Evolutionary conservation across 2,329 filamentous ascomycete species (phyloP), one percentile per base, ranked within the genome.

Genomic region (Venturia carpophila): DNA sequence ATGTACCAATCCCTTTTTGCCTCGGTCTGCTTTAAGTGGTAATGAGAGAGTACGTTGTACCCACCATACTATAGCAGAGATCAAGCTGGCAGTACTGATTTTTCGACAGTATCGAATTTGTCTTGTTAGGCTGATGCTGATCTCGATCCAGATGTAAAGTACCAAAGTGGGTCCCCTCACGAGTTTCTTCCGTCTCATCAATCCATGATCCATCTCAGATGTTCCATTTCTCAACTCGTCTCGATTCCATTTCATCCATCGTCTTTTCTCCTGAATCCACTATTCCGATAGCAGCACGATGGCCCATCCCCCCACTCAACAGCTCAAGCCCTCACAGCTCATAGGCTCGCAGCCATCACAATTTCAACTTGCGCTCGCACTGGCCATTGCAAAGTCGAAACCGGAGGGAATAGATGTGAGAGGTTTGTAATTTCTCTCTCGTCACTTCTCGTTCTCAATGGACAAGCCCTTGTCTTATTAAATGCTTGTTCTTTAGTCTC

Each of bases 371-470:
- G 73, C 75, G 3, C 68, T 75, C 19, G 75, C 74, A 7, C 67
- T 77, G 52, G 71, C 73, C 4, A 68, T 77, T n/a, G 67, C 78
- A n/a, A 71, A 70, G 27, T 71, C 72, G 2, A 80, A 77, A 65
- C 77, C 78, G 5, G 55, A 67, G 5, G 71, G 69, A 0, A 65
- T 74, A 21, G 68, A 71, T 1, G 69, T 76, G 3, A 70, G 71
- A 72, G 74, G 75, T 74, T 13, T 65, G 68, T 65, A 19, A 3
- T 1, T 34, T 1, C 43, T 60, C 11, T 55, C 45, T 34, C 39
- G 10, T 41, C 10, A 41, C 39, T 41, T 41, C 15, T 41, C 9
- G 39, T 4, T 41, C 15, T 9, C 39, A 11, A 41, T 41, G 39
- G 15, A 15, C 10, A 41, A 41, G 39, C 39, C 10, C 39, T 15